phyloP scores from a whole-genome alignment of 2,329 filamentous ascomycete genomes.

The Exophiala xenobiotica region DNA sequence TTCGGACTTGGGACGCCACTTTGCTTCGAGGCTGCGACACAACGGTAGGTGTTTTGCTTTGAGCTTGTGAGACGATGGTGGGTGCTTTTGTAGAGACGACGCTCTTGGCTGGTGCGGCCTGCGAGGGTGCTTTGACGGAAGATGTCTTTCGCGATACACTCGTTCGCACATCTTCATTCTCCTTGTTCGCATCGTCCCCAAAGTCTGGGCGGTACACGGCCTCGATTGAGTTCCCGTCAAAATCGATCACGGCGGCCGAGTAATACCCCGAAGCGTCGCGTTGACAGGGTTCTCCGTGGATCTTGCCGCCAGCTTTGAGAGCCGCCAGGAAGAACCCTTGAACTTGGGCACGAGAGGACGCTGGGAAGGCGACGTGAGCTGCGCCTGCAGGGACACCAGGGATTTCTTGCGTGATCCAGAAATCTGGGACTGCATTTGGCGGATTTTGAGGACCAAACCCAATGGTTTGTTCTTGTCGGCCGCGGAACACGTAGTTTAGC shows the following conservation, averaged over 20 bases:
- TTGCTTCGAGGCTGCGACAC: constrained; percentile 9
- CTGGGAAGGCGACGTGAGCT: constrained; percentile 67
- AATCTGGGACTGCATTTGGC: constrained; percentile 55
- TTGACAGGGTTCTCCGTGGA: constrained; percentile 57
- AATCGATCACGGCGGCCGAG: constrained; percentile 67
- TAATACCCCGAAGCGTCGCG: constrained; percentile 58
- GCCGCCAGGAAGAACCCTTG: constrained; percentile 70
- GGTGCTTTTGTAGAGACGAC: constrained; percentile 2
- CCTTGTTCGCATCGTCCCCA: background rate
- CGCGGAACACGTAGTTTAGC: constrained; percentile 71
- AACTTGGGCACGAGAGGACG: constrained; percentile 64
- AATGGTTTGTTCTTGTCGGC: constrained; percentile 60
- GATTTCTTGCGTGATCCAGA: constrained; percentile 63
- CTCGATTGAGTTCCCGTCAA: constrained; percentile 82
- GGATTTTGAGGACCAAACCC: constrained; percentile 55
- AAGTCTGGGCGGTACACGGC: constrained; percentile 59
- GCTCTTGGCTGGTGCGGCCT: constrained; percentile 9
- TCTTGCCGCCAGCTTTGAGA: constrained; percentile 62
- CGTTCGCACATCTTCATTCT: background rate
- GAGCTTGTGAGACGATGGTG: constrained; percentile 11
- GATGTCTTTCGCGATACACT: constrained; percentile 1
- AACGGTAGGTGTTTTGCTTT: constrained; percentile 14
- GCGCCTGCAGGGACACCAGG: constrained; percentile 54
- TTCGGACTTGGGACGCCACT: constrained; percentile 10
- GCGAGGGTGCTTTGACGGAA: constrained; percentile 16